Conservation (phyloP, 2,329 filamentous ascomycete genomes). For the Fusarium armeniacum region DNA sequence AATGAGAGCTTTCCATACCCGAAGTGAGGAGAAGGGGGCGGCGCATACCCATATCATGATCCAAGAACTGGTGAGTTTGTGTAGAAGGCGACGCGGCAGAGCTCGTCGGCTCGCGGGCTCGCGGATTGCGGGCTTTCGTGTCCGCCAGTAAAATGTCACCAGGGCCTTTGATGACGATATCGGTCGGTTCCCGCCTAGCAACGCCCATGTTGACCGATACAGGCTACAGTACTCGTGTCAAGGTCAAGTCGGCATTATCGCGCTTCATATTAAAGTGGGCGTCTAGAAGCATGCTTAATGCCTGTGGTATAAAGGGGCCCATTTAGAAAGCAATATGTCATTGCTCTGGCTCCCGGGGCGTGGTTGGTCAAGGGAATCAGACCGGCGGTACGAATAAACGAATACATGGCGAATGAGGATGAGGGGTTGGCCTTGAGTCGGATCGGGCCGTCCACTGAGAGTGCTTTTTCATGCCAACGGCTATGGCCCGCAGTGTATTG, state of each 20-base stretch:
- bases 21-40: conserved; percentile 48
- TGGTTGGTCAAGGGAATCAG: conserved; percentile 27
- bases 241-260: conserved; percentile 23
- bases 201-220: conserved; percentile 31
- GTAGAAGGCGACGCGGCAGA: conserved; percentile 38
- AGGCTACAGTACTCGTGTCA: conserved; percentile 29
- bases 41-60: conserved; percentile 32
- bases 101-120: conserved; percentile 30
- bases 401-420: conserved; percentile 43
- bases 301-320: conserved; percentile 7
- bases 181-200: conserved; percentile 42
- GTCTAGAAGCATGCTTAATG: conserved; percentile 20
- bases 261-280: conserved; percentile 26
- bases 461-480: conserved; percentile 37
- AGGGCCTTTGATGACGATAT: conserved; percentile 33
- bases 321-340: conserved; percentile 29
- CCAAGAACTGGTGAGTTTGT: conserved; percentile 35
- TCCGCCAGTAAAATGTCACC: conserved; percentile 41
- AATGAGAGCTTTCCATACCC: conserved; percentile 51
- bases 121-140: conserved; percentile 43
- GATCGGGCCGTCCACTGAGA: conserved; percentile 50
- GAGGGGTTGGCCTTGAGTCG: conserved; percentile 40
- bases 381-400: conserved; percentile 41
- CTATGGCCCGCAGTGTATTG: conserved; percentile 38
- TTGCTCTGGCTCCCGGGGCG: conserved; percentile 28